Base-by-base conservation (phyloP, 805 yeast species). In the Candida ficus region DNA sequence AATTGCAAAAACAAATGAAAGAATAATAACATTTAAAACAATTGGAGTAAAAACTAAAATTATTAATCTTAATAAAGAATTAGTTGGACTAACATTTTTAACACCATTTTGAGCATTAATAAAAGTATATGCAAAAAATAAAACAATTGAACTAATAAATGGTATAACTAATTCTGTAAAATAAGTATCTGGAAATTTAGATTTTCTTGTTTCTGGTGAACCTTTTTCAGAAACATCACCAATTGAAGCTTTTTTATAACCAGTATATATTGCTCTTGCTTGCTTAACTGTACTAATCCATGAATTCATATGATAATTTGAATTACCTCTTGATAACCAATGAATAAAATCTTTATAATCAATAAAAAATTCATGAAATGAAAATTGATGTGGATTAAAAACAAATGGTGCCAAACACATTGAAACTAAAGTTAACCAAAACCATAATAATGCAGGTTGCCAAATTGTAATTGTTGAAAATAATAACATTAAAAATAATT, bases 81-180 rank as follows among this genome's bases (percentile, higher is more conserved):
- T 76, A 7, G 77, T 71, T 3, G 73, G 67, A 42, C 62, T 47
- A n/a, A 74, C 64, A 38, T 62, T 51, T 35, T 51, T 46, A 1
- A 88, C 95, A 23, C 96, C 96, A 26, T 81, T 86, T 65, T 88
- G 96, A 1, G 96, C 71, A 61, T 89, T 90, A 53, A 85, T 81
- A 54, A 84, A 91, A 38, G 80, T 68, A 61, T 78, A 91, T 0
- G 95, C 90, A 39, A 80, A 63, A 42, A 83, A 74, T 36, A 83
- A 73, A 50, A 80, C 78, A 21, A 79, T 75, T 14, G 93, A 78
- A 52, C 80, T 79, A 44, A 85, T 60, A 29, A 81, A 54, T 33
- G 95, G 93, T 31, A 87, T 74, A 36, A 86, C 47, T 44, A 90
- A 67, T 62, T 93, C 98, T 12, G 95, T 80, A 50, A 88, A 74